Base-by-base conservation (phyloP, 192 early-diverging fungal species). In the Umbelopsis ramanniana region DNA sequence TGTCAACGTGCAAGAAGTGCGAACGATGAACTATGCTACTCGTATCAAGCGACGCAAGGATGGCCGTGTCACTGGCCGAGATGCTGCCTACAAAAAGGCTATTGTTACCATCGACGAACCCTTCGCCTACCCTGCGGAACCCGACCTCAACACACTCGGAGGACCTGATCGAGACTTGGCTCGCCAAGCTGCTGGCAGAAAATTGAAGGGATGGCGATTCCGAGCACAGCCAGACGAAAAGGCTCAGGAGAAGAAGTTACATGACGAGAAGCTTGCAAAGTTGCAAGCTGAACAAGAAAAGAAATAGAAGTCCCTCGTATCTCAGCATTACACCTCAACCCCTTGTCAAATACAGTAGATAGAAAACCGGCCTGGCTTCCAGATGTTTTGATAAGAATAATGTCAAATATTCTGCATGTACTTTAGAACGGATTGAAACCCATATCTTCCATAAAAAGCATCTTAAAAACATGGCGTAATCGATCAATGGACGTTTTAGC, bases 11-110 rank as follows among this genome's bases (percentile, higher is more conserved):
- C 87, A 88, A 22, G 93, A 95, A 74, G 92, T 98, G 15, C 91
- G 95, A 67, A 98, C 95, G 9, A 89, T 93, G 83, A 95, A 94
- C 81, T 94, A 95, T 79, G 85, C 89, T 23, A 92, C 92, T 43
- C 81, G 77, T 26, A 72, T 74, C 35, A 79, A 73, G 33, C 72
- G 71, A 46, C 70, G 80, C 76, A 66, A 83, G 66, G 46, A 46
- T 53, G 54, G 87, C 50, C 52, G 81, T 72, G 60, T 79, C 66
- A 70, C 70, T 73, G 40, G 66, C 21, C 38, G 29, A 68, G 37
- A 79, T 72, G 52, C 78, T 50, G 63, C 81, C 69, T 89, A 83
- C 74, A 89, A 89, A 72, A 87, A 87, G 76, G 88, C 88, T 8
- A 83, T 89, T 67, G 78, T 89, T 29, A 89, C 88, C 2, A 74